Evolutionary conservation across 148 eudicot species (phyloP).

Genomic region (Agrostemma githago): DNA sequence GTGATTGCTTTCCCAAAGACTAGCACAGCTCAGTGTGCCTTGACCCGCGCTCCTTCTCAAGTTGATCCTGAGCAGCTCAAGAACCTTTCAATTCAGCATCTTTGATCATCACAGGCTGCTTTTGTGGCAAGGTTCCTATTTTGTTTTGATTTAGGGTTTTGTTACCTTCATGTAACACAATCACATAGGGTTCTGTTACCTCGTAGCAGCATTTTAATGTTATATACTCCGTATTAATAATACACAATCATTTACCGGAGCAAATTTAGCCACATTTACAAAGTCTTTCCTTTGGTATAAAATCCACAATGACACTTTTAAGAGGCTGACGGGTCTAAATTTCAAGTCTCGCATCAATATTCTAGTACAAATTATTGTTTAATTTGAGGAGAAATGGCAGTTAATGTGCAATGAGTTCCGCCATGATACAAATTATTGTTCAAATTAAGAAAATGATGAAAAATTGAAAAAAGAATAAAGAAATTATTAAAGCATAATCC

Average conservation of each 20-base stretch:
- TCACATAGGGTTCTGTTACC: no score
- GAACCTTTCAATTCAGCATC: conserved; percentile 40
- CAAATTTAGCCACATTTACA: background rate
- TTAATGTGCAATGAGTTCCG: no score
- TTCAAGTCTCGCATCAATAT: background rate
- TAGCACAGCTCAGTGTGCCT: conserved; percentile 84
- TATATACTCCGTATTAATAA: no score
- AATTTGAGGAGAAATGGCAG: no score
- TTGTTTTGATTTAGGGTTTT: background rate
- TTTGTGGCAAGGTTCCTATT: background rate
- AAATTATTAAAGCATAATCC: no score
- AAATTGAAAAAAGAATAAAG: no score
- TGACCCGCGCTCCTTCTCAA: conserved; percentile 82
- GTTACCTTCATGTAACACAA: background rate
- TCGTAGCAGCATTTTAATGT: no score
- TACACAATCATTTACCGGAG: background rate
- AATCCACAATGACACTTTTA: background rate
- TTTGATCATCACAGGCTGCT: background rate
- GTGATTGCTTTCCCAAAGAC: conserved; percentile 98
- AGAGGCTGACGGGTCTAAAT: background rate
- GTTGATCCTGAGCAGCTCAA: conserved; percentile 77
- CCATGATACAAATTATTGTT: no score
- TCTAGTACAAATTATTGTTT: no score
- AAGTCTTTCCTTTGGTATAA: background rate
- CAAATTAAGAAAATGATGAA: no score